Evolutionary conservation across 2,329 filamentous ascomycete genomes (phyloP).

Genomic region (Fusarium secorum): DNA sequence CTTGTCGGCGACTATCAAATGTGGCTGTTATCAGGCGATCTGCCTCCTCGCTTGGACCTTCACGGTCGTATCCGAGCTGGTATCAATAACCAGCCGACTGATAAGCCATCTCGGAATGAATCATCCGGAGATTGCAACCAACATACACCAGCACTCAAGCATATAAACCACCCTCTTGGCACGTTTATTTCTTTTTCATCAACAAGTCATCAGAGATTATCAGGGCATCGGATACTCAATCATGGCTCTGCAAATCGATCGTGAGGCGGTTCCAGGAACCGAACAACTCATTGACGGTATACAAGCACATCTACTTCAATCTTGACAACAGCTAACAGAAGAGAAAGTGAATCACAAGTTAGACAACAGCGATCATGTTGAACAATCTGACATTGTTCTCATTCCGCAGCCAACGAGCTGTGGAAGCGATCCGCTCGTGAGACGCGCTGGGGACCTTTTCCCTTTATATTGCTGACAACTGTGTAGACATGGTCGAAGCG

Average conservation of each 20-base stretch:
- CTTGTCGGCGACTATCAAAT: not conserved
- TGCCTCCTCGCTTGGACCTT: not conserved
- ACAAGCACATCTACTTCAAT: not conserved
- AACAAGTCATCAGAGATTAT: fast-evolving
- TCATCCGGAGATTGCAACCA: not conserved
- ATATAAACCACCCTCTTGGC: not conserved
- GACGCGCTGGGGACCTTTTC: fast-evolving
- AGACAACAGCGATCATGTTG: not conserved
- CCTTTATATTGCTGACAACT: fast-evolving
- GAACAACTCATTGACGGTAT: not conserved
- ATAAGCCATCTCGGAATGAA: not conserved
- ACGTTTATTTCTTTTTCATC: fast-evolving
- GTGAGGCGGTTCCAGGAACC: not conserved
- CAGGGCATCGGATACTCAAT: fast-evolving
- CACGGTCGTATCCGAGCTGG: fast-evolving
- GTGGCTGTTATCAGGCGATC: not conserved
- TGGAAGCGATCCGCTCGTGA: not conserved
- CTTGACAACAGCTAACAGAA: fast-evolving
- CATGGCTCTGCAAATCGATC: not conserved
- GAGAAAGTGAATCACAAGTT: not conserved
- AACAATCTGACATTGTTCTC: not conserved
- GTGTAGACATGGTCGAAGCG: not conserved
- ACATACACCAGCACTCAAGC: fast-evolving
- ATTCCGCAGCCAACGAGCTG: not conserved
- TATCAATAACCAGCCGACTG: no score